phyloP scores from a whole-genome alignment of 352 stramenopile species.

The Phytopythium cucurbitacearum region DNA sequence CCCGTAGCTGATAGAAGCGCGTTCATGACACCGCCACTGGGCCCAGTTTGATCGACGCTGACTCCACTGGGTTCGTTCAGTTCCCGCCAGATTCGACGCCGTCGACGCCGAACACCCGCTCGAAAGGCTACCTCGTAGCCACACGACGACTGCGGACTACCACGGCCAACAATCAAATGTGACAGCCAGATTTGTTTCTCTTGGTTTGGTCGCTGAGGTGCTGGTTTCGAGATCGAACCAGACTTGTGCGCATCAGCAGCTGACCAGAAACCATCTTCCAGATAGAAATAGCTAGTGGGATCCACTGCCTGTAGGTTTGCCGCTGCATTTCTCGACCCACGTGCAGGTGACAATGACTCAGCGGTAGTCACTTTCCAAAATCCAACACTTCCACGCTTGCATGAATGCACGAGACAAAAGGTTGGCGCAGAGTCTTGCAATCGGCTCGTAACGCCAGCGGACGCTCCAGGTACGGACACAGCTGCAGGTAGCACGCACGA shows the following conservation, averaged over 20 bases:
- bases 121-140: constrained; percentile 22
- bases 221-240: too few relatives aligned
- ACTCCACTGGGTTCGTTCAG: constrained; percentile 9
- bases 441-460: too few relatives aligned
- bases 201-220: not conserved
- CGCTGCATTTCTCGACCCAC: not conserved
- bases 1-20: constrained; percentile 21
- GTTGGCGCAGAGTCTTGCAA: not conserved
- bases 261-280: constrained; percentile 26
- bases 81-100: constrained; percentile 8
- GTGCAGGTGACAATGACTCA: constrained; percentile 5
- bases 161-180: constrained; percentile 41
- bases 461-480: not conserved
- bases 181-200: constrained; percentile 18
- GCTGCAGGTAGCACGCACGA: constrained; percentile 24
- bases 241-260: not conserved
- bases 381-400: constrained; percentile 40
- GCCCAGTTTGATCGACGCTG: constrained; percentile 8
- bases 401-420: constrained; percentile 54
- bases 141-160: constrained; percentile 26
- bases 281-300: constrained; percentile 15
- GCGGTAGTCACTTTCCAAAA: constrained; percentile 41
- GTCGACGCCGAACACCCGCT: constrained; percentile 22
- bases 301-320: not conserved
- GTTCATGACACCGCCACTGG: constrained; percentile 11